Evolutionary conservation across 2,329 filamentous ascomycete genomes (phyloP).

Genomic region (Paraphaeosphaeria sporulosa): DNA sequence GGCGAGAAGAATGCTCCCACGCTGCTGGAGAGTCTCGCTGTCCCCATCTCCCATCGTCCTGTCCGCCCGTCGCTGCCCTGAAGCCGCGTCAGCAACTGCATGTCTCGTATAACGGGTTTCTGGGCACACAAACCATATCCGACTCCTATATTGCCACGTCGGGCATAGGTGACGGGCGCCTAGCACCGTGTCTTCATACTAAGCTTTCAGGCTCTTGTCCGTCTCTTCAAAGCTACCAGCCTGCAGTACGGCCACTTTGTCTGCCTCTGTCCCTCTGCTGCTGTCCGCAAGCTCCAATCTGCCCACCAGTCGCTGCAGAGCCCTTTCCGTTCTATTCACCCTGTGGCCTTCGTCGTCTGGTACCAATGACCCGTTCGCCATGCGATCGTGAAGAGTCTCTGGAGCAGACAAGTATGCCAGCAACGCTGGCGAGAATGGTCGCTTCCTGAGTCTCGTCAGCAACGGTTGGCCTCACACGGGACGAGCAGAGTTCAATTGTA

Average conservation of each 20-base stretch:
- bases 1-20: background rate
- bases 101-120: conserved; percentile 6
- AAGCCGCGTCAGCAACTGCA: conserved; percentile 11
- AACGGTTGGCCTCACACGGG: background rate
- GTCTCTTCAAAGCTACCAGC: background rate
- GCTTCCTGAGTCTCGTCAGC: background rate
- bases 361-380: conserved; percentile 2
- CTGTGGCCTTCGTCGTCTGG: background rate
- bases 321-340: background rate
- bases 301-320: background rate
- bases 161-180: background rate
- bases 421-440: conserved; percentile 4
- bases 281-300: background rate
- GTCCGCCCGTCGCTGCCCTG: background rate
- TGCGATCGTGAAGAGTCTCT: conserved; percentile 10
- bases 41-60: background rate
- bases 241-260: background rate
- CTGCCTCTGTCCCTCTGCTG: background rate
- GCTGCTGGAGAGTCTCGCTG: background rate
- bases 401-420: conserved; percentile 14
- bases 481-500: too few species aligned
- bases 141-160: background rate
- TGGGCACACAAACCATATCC: conserved; percentile 1
- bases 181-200: background rate
- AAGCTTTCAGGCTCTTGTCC: background rate